phyloP scores from a whole-genome alignment of 208 protist genomes.

The Tetramitus jugosus region DNA sequence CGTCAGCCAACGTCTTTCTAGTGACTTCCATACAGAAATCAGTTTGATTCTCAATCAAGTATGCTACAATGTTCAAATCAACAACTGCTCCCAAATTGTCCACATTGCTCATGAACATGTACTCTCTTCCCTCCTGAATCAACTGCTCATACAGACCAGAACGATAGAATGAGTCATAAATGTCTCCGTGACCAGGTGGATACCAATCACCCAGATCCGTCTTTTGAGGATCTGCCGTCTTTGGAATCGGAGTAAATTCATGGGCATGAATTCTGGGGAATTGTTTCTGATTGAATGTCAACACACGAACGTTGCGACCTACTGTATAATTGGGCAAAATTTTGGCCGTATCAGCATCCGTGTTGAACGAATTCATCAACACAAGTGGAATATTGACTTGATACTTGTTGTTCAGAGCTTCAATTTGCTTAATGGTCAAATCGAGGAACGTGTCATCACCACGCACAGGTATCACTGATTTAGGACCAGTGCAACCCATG shows the following conservation, averaged over 20 bases:
- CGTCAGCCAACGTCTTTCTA: constrained; percentile 66
- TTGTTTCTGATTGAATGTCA: constrained; percentile 60
- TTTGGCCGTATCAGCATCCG: constrained; percentile 71
- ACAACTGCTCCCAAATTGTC: constrained; percentile 96
- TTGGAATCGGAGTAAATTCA: constrained; percentile 51
- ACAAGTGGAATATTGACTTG: constrained; percentile 83
- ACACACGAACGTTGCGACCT: constrained; percentile 40
- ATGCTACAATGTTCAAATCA: constrained; percentile 65
- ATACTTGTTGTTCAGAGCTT: constrained; percentile 73
- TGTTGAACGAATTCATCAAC: constrained; percentile 98
- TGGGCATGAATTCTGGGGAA: constrained; percentile 60
- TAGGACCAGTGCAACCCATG: constrained; percentile 72
- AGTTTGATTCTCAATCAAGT: constrained; percentile 59
- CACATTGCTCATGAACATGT: constrained; percentile 97
- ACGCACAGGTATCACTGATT: constrained; percentile 80
- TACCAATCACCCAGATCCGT: constrained; percentile 9
- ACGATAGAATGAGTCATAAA: constrained; percentile 85
- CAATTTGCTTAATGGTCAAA: constrained; percentile 82
- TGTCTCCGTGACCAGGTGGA: constrained; percentile 98
- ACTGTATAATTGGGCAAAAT: constrained; percentile 55
- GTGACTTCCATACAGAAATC: constrained; percentile 85
- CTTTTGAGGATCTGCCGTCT: constrained; percentile 18
- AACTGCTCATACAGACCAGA: constrained; percentile 67
- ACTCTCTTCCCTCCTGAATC: constrained; percentile 73
- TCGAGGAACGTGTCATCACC: constrained; percentile 92